phyloP scores from a whole-genome alignment of 2,329 filamentous ascomycete species.

The Paraconiothyrium brasiliense region DNA sequence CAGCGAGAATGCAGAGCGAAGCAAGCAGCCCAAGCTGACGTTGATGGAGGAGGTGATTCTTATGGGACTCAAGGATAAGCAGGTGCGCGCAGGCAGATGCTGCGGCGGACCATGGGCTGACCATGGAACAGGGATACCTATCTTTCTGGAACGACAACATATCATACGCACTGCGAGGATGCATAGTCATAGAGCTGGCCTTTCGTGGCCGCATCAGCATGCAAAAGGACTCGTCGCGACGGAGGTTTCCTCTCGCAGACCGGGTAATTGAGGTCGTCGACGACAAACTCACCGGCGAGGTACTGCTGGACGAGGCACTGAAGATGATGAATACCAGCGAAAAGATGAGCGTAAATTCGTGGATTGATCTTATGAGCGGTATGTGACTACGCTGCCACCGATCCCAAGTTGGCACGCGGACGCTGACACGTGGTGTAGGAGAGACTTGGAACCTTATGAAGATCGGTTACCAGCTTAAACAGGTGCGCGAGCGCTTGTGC shows the following conservation, averaged over 20 bases:
- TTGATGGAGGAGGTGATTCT: constrained; percentile 98
- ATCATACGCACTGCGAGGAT: constrained; percentile 94
- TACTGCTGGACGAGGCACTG: constrained; percentile 93
- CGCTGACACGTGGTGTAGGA: constrained; percentile 64
- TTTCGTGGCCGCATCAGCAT: constrained; percentile 97
- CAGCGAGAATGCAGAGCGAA: constrained; percentile 93
- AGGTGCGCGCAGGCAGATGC: constrained; percentile 67
- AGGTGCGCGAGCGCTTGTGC: constrained; percentile 95
- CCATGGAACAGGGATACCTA: constrained; percentile 78
- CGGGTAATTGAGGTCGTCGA: constrained; percentile 96
- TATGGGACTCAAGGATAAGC: constrained; percentile 97
- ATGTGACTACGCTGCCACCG: constrained; percentile 47
- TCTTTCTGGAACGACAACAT: constrained; percentile 99
- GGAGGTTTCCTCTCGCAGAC: constrained; percentile 92
- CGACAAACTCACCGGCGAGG: constrained; percentile 94
- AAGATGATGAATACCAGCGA: constrained; percentile 99
- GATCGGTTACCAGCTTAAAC: constrained; percentile 99
- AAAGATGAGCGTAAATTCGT: constrained; percentile 99
- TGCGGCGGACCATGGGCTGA: constrained; percentile 19
- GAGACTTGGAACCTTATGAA: constrained; percentile 99
- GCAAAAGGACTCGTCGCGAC: constrained; percentile 93
- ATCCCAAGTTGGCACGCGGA: constrained; percentile 14
- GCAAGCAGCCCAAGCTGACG: constrained; percentile 97
- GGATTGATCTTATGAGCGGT: constrained; percentile 99
- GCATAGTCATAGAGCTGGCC: constrained; percentile 97